Percentiles rank a stretch among this genome's conserved stretches.
Conservation (phyloP, 495 filamentous ascomycete genomes). For the Recurvomyces mirabilis region DNA sequence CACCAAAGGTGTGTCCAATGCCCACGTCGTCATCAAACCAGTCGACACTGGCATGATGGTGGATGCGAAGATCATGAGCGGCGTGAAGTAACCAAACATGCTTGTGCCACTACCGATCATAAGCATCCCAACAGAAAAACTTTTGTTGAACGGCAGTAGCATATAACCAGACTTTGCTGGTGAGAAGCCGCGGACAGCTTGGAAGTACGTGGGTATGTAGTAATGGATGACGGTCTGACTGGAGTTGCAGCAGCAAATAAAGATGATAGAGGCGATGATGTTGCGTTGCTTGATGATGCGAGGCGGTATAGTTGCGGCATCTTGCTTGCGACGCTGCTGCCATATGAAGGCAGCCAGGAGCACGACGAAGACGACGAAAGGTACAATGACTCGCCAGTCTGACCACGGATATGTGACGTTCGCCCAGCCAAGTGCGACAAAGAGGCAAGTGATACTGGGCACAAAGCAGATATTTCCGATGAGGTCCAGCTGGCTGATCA, state of each 20-base stretch:
- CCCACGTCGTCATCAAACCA: slow-evolving; percentile 28
- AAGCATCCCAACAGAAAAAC: slow-evolving; percentile 22
- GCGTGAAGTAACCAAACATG: slow-evolving; percentile 34
- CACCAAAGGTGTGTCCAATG: slow-evolving; percentile 9
- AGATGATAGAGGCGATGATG: slow-evolving; percentile 13
- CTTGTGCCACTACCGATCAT: slow-evolving; percentile 21
- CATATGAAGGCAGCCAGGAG: slow-evolving; percentile 9
- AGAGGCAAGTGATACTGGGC: slow-evolving; percentile 11
- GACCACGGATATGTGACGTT: slow-evolving; percentile 12
- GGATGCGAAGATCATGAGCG: slow-evolving; percentile 27
- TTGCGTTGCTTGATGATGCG: slow-evolving; percentile 12
- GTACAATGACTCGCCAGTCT: slow-evolving; percentile 3
- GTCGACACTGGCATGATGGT: slow-evolving; percentile 27
- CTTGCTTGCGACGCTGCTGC: slow-evolving; percentile 8
- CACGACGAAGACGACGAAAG: slow-evolving; percentile 5
- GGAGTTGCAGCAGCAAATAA: slow-evolving; percentile 5
- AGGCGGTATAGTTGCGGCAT: slow-evolving; percentile 13
- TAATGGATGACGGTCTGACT: slow-evolving; percentile 8
- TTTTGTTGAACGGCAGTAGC: slow-evolving; percentile 28
- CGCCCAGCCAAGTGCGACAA: slow-evolving; percentile 17
- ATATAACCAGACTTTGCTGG: slow-evolving; percentile 8
- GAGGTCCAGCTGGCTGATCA: slow-evolving; percentile 14
- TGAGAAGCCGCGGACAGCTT: slow-evolving; percentile 4
- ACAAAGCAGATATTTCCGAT: slow-evolving; percentile 13
- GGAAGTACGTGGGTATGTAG: slow-evolving; percentile 20